Base-by-base conservation (phyloP, 1,284 basidiomycete genomes). In the Takashimella tepidaria region DNA sequence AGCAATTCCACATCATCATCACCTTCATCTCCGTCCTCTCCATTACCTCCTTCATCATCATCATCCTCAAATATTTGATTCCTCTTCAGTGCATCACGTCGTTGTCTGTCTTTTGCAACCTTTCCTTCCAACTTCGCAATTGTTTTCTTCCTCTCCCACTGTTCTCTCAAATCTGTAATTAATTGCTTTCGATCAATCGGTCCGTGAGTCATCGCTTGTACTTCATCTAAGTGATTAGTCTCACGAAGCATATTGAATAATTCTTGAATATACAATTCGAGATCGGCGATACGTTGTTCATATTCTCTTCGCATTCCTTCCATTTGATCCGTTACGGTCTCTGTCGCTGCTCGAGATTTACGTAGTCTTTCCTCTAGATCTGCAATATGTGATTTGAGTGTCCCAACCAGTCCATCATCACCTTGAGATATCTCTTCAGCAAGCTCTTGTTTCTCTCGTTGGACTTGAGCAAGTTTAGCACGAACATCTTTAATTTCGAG, bases 261-360 rank as follows among this genome's bases (percentile, higher is more conserved):
- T 73, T 97, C 93, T 79, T 90, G 84, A 57, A 95, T 93, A 78
- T 96, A 90, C 5, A 87, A 81, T 70, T 97, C 92, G 16, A 97
- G 83, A 69, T 92, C 88, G 1, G 83, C 81, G 54, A 97, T 89
- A 58, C 86, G 85, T 58, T 92, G 88, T 66, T 95, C 89, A 68
- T 95, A 95, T 11, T 83, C 84, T 27, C 78, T 76, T 68, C 87
- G 88, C 79, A 95, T 89, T 46, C 83, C 82, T 57, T 84, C 85
- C 61, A 97, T 79, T 69, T 92, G 88, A 20, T 83, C 82, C 63
- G 90, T 86, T 4, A 91, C 77, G 47, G 84, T 80, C 23, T 84
- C 79, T 4, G 85, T 87, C 10, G 85, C 90, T 51, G 88, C 86
- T 23, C 95, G 81, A 0, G 92, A 90, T 19, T 84, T 77, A 21